A percentile compares a stretch with the other conserved stretches of the same genome.
phyloP scores from a whole-genome alignment of 331 rosid genomes.

The Prunus yedoensis region DNA sequence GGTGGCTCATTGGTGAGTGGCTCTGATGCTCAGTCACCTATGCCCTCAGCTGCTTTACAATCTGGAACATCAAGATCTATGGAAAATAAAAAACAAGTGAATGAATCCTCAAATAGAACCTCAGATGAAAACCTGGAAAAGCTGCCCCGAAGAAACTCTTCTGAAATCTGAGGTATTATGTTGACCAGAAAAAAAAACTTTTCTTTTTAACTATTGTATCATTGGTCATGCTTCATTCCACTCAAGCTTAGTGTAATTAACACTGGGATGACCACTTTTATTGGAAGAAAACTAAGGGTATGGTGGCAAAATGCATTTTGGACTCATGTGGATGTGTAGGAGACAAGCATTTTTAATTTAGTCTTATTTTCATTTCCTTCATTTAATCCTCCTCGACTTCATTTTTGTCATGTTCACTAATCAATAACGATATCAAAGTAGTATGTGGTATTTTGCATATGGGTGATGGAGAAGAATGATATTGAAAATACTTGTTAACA shows the following conservation, averaged over 20 bases:
- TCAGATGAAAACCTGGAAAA: constrained; percentile 61
- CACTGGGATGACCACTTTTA: not conserved
- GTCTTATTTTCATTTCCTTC: not conserved
- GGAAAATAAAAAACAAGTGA: constrained; percentile 69
- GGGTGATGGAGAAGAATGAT: not conserved
- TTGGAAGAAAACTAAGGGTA: not conserved
- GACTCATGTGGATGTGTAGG: not conserved
- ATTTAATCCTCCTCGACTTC: not conserved
- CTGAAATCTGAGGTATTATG: constrained; percentile 65
- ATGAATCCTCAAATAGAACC: constrained; percentile 56
- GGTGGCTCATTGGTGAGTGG: constrained; percentile 58
- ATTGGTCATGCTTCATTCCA: constrained; percentile 11
- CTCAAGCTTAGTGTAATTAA: not conserved
- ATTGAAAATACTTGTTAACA: not conserved
- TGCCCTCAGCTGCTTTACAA: constrained; percentile 45
- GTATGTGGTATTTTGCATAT: not conserved
- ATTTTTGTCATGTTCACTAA: not conserved
- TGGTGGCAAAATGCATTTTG: not conserved
- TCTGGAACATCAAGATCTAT: constrained; percentile 60
- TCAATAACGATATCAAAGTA: not conserved
- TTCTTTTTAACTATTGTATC: not conserved
- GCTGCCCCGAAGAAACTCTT: constrained; percentile 34
- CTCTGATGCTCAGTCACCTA: constrained; percentile 61
- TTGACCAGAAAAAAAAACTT: not conserved
- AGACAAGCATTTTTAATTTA: not conserved